These are phyloP conservation scores for Candida methanosorbosa DNA, from an alignment of 805 yeast genomes.

Conservation along the genomic window DNA sequence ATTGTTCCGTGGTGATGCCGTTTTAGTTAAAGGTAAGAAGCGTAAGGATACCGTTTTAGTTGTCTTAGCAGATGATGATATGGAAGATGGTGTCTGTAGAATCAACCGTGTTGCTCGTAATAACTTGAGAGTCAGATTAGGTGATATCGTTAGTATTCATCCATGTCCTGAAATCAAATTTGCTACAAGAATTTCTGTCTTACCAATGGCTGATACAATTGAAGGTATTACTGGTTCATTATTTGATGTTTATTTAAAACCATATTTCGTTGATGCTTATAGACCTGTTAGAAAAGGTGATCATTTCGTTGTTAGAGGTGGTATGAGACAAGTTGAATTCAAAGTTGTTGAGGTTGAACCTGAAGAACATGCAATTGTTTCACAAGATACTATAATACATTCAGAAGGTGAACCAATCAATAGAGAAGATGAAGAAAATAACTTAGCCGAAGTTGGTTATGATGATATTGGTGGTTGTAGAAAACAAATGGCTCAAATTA, in stretches of 20 bases:
- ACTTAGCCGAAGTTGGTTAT: slow-evolving; percentile 93
- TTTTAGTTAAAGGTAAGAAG: slow-evolving; percentile 94
- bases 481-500: slow-evolving; percentile 98
- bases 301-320: slow-evolving; percentile 93
- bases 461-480: slow-evolving; percentile 99
- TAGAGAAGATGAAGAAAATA: slow-evolving; percentile 96
- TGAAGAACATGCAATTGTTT: slow-evolving; percentile 93
- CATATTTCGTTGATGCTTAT: slow-evolving; percentile 97
- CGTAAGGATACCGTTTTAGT: slow-evolving; percentile 95
- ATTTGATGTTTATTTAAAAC: slow-evolving; percentile 93
- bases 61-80: slow-evolving; percentile 92
- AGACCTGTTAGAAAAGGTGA: slow-evolving; percentile 98
- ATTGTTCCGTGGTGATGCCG: slow-evolving; percentile 97
- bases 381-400: slow-evolving; percentile 96
- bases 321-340: slow-evolving; percentile 99
- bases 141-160: slow-evolving; percentile 84
- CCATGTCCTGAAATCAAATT: slow-evolving; percentile 98
- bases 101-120: slow-evolving; percentile 93
- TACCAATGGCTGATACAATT: slow-evolving; percentile 96
- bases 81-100: slow-evolving; percentile 92
- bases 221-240: slow-evolving; percentile 96
- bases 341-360: slow-evolving; percentile 98
- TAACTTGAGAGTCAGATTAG: slow-evolving; percentile 87
- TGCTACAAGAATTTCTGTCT: slow-evolving; percentile 87
- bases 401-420: slow-evolving; percentile 99